Evolutionary conservation across 2,329 filamentous ascomycete species (phyloP), one percentile per base, ranked within the genome.

Genomic region (Aspergillus amoenus): DNA sequence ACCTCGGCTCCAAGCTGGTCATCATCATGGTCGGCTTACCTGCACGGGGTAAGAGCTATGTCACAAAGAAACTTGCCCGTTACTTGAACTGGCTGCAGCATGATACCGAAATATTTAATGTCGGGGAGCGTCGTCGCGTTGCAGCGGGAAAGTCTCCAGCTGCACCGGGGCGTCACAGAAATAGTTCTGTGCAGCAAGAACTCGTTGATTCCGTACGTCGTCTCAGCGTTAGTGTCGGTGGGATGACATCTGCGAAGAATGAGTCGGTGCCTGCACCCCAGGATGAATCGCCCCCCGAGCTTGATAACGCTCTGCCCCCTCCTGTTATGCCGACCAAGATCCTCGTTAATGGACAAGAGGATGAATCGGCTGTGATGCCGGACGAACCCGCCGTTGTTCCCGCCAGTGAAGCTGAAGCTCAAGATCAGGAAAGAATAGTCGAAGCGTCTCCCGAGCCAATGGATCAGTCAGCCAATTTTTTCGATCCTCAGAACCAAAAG

Each of bases 11-110:
- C 41, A 99, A 99, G 81, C 82, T 99, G 61, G 91, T 97, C 70
- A 96, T 99, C 68, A 87, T 99, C 73, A 99, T 99, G 94, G 94
- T 99, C 59, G 94, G 94, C 62, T 79, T 99, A 67, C 94, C 94
- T 3, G 94, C 94, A 9, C 84, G 94, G 68, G 94, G 94, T 71
- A 99, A 99, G 79, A 97, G 93, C 55, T 99, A 99, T 77, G 96
- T 99, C 68, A 97, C 94, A 60, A 97, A 97, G 81, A 99, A 99
- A 79, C 84, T 99, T 61, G 90, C 94, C 58, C 85, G 94, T 60
- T 99, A 97, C 72, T 79, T 99, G 50, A 93, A 95, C 49, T 99
- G 94, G 94, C 87, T 97, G 69, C 94, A 99, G 71, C 93, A 99
- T 76, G 91, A 96, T 69, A 94, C 93, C 12, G 85, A 84, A 64